phyloP scores from a whole-genome alignment of 2,329 filamentous ascomycete species.

The Xylariaceae sp. region DNA sequence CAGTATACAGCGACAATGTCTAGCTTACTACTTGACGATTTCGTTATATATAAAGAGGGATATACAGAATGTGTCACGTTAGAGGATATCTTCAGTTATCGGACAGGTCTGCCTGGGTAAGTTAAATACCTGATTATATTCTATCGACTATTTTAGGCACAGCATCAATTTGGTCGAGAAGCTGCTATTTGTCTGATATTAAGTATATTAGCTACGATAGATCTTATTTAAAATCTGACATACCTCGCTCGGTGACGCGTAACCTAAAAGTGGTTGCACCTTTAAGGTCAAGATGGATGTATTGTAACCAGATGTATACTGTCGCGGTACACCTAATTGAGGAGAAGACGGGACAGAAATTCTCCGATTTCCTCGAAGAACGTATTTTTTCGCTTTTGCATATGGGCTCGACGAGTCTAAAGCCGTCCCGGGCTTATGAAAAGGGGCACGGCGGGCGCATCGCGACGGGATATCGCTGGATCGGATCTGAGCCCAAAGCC shows the following conservation, averaged over 20 bases:
- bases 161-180: too few species aligned
- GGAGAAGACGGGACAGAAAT: constrained; percentile 16
- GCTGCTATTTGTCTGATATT: too few species aligned
- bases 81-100: constrained; percentile 24
- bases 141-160: too few species aligned
- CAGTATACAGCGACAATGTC: constrained; percentile 24
- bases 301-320: constrained; percentile 26
- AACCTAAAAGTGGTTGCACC: constrained; percentile 19
- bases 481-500: too few species aligned
- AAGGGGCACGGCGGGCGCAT: constrained; percentile 19
- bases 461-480: constrained; percentile 18
- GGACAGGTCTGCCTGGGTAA: constrained; percentile 23
- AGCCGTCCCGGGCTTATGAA: constrained; percentile 12
- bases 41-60: constrained; percentile 18
- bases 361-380: constrained; percentile 22
- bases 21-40: constrained; percentile 22
- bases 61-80: constrained; percentile 24
- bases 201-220: too few species aligned
- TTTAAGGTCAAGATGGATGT: constrained; percentile 16
- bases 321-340: constrained; percentile 22
- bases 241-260: constrained; percentile 20
- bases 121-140: too few species aligned
- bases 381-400: constrained; percentile 21
- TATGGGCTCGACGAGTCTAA: constrained; percentile 23
- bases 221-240: too few species aligned